A percentile compares a stretch with the other conserved stretches of the same genome.
These are phyloP conservation scores for Thelonectria olida DNA, from an alignment of 2,329 filamentous ascomycete genomes.

Conservation along the genomic window DNA sequence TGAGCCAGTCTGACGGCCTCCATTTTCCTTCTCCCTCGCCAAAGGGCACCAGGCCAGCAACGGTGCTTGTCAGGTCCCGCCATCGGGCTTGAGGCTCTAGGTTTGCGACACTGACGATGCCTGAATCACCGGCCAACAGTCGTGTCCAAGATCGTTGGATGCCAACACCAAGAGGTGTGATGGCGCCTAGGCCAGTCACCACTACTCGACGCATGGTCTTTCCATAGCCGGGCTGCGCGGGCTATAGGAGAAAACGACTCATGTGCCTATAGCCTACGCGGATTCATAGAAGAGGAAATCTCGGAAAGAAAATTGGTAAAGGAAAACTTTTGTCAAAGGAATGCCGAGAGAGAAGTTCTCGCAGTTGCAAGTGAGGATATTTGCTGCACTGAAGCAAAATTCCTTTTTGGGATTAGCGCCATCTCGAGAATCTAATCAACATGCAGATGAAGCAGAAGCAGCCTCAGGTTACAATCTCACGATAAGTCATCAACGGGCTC, in stretches of 20 bases:
- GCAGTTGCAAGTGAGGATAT: not conserved
- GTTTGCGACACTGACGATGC: conserved; percentile 77
- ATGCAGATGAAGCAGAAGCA: conserved; percentile 11
- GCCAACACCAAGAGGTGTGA: conserved; percentile 86
- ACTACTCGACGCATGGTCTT: conserved; percentile 76
- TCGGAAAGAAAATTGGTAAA: not conserved
- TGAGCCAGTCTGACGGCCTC: conserved; percentile 64
- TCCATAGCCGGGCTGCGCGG: conserved; percentile 47
- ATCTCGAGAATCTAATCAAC: not conserved
- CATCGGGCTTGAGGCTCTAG: conserved; percentile 68
- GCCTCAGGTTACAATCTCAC: conserved; percentile 11
- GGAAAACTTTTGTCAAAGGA: no score
- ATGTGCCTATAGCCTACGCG: not conserved
- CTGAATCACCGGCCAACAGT: conserved; percentile 81
- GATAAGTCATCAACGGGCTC: conserved; percentile 25
- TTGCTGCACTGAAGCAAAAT: conserved; percentile 7
- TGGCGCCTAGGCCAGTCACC: conserved; percentile 82
- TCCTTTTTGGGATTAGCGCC: conserved; percentile 35
- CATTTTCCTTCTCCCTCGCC: conserved; percentile 54
- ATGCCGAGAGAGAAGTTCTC: not conserved
- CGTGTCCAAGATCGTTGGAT: conserved; percentile 81
- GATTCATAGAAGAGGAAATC: not conserved
- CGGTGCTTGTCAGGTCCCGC: conserved; percentile 79
- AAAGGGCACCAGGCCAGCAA: conserved; percentile 82
- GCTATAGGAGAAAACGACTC: not conserved